A percentile compares a stretch with the other conserved stretches of the same genome.
phyloP scores from a whole-genome alignment of 2,329 filamentous ascomycete species.

The Emergomyces orientalis region DNA sequence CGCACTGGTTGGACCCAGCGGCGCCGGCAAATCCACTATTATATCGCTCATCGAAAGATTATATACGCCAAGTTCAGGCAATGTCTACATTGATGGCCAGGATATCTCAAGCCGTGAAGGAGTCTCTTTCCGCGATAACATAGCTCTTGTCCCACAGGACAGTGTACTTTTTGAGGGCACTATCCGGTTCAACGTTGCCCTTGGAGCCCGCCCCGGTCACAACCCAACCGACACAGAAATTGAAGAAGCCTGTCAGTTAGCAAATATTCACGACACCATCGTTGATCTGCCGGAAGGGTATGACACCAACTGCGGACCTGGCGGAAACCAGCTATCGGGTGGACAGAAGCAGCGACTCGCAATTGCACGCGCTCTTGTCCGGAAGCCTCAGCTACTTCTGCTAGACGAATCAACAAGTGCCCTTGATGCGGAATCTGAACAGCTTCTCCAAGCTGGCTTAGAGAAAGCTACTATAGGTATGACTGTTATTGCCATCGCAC shows the following conservation, averaged over 20 bases:
- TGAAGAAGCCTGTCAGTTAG: constrained; percentile 51
- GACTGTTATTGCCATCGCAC: constrained; percentile 64
- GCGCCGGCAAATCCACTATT: constrained; percentile 64
- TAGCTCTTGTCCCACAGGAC: constrained; percentile 70
- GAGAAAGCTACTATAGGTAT: constrained; percentile 45
- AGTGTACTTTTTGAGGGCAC: constrained; percentile 69
- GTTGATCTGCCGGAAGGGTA: constrained; percentile 40
- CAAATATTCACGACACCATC: constrained; percentile 54
- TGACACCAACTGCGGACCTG: constrained; percentile 40
- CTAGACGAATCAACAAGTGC: constrained; percentile 49
- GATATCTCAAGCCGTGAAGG: constrained; percentile 63
- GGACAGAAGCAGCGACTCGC: constrained; percentile 46
- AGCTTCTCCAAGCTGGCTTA: constrained; percentile 56
- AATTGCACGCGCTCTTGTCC: constrained; percentile 44
- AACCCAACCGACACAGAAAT: constrained; percentile 57
- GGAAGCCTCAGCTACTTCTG: constrained; percentile 41
- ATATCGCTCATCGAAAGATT: constrained; percentile 68
- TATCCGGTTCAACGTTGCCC: constrained; percentile 61
- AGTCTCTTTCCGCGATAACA: constrained; percentile 55
- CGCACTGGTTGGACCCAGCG: constrained; percentile 59
- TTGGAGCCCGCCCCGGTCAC: constrained; percentile 47
- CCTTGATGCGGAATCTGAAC: constrained; percentile 55
- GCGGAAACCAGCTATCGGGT: constrained; percentile 49
- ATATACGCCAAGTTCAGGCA: constrained; percentile 57
- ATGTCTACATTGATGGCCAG: constrained; percentile 58